A percentile compares a stretch with the other conserved stretches of the same genome.
phyloP scores from a whole-genome alignment of 345 rosid genomes.

The Eucalyptus curtisii region DNA sequence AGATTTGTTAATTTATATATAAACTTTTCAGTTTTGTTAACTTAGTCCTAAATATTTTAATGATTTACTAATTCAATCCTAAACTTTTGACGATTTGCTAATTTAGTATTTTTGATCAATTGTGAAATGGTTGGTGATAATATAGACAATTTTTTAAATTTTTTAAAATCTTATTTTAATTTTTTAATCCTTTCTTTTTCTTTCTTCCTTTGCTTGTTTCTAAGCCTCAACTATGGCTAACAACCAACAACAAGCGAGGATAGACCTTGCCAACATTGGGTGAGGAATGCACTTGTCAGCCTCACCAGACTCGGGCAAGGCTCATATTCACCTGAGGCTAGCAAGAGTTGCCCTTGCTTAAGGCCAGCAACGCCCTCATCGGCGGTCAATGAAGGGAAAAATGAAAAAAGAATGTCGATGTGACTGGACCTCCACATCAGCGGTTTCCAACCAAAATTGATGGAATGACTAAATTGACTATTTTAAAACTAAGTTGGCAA shows the following conservation, averaged over 20 bases:
- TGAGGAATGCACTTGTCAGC: not conserved
- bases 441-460: too few species aligned
- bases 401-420: too few species aligned
- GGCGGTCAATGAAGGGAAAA: not conserved
- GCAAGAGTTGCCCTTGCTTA: not conserved
- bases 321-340: not conserved
- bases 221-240: fast-evolving
- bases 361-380: not conserved
- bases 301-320: not conserved
- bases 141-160: too few species aligned
- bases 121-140: too few species aligned
- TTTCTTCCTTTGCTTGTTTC: not conserved
- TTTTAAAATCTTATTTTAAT: too few species aligned
- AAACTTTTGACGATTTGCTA: not conserved
- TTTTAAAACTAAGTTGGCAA: too few species aligned
- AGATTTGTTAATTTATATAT: not conserved
- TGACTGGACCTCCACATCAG: fast-evolving
- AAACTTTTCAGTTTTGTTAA: fast-evolving
- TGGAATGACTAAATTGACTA: too few species aligned
- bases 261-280: fast-evolving
- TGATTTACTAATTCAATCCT: not conserved
- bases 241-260: not conserved
- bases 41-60: not conserved
- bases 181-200: too few species aligned
- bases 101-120: not conserved